Evolutionary conservation across 2,329 filamentous ascomycete genomes (phyloP).

Genomic region (Colletotrichum agaves): DNA sequence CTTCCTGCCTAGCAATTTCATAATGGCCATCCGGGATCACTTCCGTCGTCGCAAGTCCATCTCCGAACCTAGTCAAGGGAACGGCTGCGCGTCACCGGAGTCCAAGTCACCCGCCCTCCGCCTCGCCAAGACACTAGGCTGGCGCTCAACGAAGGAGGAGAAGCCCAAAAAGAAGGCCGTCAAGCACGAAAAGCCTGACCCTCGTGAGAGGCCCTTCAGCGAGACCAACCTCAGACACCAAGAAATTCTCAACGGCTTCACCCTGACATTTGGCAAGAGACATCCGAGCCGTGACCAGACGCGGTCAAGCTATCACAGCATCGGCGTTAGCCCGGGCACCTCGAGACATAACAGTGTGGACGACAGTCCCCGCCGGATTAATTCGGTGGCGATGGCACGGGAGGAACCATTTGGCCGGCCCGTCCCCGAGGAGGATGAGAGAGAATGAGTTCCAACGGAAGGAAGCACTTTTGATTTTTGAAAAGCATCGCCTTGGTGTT

Average conservation of each 20-base stretch:
- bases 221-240: slow-evolving; percentile 58
- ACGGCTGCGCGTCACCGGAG: slow-evolving; percentile 41
- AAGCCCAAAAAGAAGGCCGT: slow-evolving; percentile 43
- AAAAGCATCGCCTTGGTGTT: slow-evolving; percentile 23
- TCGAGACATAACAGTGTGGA: slow-evolving; percentile 52
- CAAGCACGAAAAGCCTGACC: slow-evolving; percentile 45
- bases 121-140: slow-evolving; percentile 37
- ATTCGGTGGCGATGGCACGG: slow-evolving; percentile 4
- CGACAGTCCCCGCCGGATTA: slow-evolving; percentile 36
- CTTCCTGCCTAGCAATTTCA: slow-evolving; percentile 19
- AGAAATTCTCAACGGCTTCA: slow-evolving; percentile 58
- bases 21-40: slow-evolving; percentile 56
- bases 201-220: slow-evolving; percentile 57
- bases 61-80: slow-evolving; percentile 48
- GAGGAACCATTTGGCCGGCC: slow-evolving; percentile 13
- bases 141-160: slow-evolving; percentile 43
- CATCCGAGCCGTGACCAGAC: slow-evolving; percentile 16
- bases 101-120: slow-evolving; percentile 32
- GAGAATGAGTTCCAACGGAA: background rate
- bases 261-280: slow-evolving; percentile 55
- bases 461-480: background rate
- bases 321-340: slow-evolving; percentile 55
- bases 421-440: slow-evolving; percentile 30
- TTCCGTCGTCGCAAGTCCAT: slow-evolving; percentile 54
- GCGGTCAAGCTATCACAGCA: slow-evolving; percentile 30